These are phyloP conservation scores for Yarrowia sp. DNA, from an alignment of 805 yeast species.

Conservation along the genomic window DNA sequence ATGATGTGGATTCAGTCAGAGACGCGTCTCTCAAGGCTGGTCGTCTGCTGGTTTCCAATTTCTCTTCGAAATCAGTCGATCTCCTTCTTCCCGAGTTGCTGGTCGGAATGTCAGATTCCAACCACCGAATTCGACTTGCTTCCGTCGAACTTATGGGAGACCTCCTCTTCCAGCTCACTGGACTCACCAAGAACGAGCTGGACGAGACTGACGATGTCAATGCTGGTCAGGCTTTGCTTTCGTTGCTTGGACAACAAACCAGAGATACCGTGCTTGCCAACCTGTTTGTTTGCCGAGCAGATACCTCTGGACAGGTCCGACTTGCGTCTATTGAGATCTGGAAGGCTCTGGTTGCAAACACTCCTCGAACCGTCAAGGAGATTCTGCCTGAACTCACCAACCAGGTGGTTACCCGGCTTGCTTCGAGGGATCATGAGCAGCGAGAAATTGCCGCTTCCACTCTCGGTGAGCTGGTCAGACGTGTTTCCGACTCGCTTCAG, in stretches of 20 bases:
- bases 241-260: constrained; percentile 80
- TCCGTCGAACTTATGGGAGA: constrained; percentile 96
- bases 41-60: constrained; percentile 82
- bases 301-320: constrained; percentile 81
- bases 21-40: constrained; percentile 92
- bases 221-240: constrained; percentile 55
- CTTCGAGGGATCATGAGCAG: constrained; percentile 74
- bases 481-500: constrained; percentile 81
- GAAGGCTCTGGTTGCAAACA: constrained; percentile 94
- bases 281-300: constrained; percentile 92
- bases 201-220: constrained; percentile 47
- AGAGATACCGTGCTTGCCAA: constrained; percentile 82
- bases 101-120: constrained; percentile 76
- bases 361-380: constrained; percentile 92
- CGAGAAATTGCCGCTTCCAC: constrained; percentile 90
- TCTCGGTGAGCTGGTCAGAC: constrained; percentile 87
- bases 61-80: constrained; percentile 90
- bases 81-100: constrained; percentile 91
- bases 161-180: constrained; percentile 87
- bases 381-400: constrained; percentile 79
- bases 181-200: constrained; percentile 63
- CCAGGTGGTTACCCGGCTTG: constrained; percentile 76
- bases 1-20: constrained; percentile 77
- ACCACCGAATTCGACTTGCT: constrained; percentile 83
- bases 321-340: constrained; percentile 89